Conservation (phyloP, 2,329 filamentous ascomycete species). For the Cordyceps tenuipes region DNA sequence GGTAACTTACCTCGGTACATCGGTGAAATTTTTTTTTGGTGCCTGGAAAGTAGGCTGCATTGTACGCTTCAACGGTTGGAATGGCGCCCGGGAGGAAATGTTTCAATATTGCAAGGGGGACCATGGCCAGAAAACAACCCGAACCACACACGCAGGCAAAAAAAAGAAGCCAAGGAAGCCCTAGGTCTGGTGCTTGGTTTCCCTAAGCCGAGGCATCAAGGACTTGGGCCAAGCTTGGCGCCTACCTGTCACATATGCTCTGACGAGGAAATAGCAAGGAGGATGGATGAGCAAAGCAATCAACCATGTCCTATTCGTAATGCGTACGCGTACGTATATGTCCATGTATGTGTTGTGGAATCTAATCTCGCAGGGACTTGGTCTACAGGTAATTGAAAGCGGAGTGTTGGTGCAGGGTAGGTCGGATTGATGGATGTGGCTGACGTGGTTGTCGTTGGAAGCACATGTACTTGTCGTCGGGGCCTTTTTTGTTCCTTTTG, state of each 20-base stretch:
- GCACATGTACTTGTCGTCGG: too few species aligned
- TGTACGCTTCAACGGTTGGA: background rate
- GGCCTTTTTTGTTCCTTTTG: too few species aligned
- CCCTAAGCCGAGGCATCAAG: background rate
- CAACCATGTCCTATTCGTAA: too few species aligned
- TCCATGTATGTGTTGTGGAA: too few species aligned
- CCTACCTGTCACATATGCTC: background rate
- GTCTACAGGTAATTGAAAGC: too few species aligned
- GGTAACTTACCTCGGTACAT: conserved; percentile 8
- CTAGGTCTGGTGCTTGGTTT: background rate
- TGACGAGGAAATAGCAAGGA: too few species aligned
- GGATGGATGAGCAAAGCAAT: background rate
- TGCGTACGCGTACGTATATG: too few species aligned
- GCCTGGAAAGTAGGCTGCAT: background rate
- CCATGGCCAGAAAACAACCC: background rate
- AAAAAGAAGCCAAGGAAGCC: background rate
- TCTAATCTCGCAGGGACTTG: too few species aligned
- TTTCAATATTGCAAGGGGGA: background rate
- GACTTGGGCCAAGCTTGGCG: background rate
- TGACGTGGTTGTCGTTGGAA: too few species aligned
- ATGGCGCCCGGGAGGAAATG: too few species aligned
- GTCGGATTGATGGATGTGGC: too few species aligned
- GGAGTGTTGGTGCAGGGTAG: too few species aligned
- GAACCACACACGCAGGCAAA: background rate
- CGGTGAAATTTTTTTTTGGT: background rate